Percentiles rank a stretch among this genome's conserved stretches.
phyloP scores from a whole-genome alignment of 331 rosid species.

The Telfairia occidentalis region DNA sequence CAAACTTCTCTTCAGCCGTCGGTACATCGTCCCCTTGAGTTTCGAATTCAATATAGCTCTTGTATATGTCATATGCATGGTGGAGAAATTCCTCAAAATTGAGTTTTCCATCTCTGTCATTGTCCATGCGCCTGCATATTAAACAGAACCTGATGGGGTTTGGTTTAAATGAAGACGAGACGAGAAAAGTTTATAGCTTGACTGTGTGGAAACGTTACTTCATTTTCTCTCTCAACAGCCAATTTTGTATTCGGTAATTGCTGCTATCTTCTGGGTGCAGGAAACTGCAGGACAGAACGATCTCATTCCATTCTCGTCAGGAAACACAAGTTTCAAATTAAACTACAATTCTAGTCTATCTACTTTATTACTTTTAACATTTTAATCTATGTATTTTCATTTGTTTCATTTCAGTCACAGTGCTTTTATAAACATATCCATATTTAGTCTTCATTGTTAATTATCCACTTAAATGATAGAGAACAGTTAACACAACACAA shows the following conservation, averaged over 20 bases:
- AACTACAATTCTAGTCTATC: neutral
- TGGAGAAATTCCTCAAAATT: slow-evolving; percentile 36
- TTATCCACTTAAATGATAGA: neutral
- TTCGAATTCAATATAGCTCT: slow-evolving; percentile 44
- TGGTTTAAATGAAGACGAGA: neutral
- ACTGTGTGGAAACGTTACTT: slow-evolving; percentile 22
- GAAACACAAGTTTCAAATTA: neutral
- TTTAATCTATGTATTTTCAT: neutral
- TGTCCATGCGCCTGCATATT: slow-evolving; percentile 41
- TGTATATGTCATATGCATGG: slow-evolving; percentile 29
- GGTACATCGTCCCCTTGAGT: slow-evolving; percentile 22
- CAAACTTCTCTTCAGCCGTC: slow-evolving; percentile 30
- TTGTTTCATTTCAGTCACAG: neutral
- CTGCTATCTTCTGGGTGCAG: slow-evolving; percentile 74
- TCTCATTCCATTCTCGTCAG: neutral
- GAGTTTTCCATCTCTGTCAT: slow-evolving; percentile 46
- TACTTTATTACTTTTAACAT: neutral
- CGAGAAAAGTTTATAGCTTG: neutral
- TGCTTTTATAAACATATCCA: neutral
- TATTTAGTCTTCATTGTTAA: neutral
- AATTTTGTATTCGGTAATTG: slow-evolving; percentile 32
- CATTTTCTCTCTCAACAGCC: slow-evolving; percentile 52
- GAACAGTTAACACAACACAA: neutral
- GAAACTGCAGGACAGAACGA: slow-evolving; percentile 32
- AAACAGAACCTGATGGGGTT: neutral